Conservation (phyloP, 495 filamentous ascomycete genomes). For the Tuber magnatum region DNA sequence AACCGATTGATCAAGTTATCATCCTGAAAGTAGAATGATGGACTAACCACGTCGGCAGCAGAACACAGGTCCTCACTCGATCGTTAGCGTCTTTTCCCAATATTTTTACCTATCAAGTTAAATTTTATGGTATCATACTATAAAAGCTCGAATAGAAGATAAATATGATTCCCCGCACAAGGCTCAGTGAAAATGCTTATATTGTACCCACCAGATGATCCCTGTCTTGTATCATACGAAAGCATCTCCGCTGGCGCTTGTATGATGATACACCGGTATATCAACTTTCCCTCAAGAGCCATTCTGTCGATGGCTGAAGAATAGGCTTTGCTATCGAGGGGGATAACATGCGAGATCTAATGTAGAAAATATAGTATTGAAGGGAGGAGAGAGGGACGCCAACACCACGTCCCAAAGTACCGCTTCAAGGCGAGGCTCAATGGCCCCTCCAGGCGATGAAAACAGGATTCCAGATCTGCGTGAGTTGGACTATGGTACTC, state of each 20-base stretch:
- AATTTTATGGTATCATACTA: too few species aligned
- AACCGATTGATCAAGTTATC: neutral
- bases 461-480: neutral
- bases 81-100: too few species aligned
- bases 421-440: neutral
- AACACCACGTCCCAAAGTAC: neutral
- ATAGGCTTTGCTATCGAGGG: neutral
- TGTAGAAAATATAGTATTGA: neutral
- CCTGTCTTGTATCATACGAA: too few species aligned
- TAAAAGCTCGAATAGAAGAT: too few species aligned
- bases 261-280: neutral
- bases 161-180: too few species aligned
- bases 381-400: neutral
- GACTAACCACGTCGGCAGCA: neutral
- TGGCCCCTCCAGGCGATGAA: neutral
- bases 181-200: too few species aligned
- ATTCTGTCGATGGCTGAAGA: neutral
- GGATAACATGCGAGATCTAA: neutral
- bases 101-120: too few species aligned
- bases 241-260: too few species aligned
- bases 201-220: too few species aligned
- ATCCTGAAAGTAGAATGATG: neutral
- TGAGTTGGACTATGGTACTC: neutral
- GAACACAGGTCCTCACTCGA: neutral
- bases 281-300: neutral